Evolutionary conservation across 345 rosid species (phyloP).

Genomic region (Ceriops tagal): DNA sequence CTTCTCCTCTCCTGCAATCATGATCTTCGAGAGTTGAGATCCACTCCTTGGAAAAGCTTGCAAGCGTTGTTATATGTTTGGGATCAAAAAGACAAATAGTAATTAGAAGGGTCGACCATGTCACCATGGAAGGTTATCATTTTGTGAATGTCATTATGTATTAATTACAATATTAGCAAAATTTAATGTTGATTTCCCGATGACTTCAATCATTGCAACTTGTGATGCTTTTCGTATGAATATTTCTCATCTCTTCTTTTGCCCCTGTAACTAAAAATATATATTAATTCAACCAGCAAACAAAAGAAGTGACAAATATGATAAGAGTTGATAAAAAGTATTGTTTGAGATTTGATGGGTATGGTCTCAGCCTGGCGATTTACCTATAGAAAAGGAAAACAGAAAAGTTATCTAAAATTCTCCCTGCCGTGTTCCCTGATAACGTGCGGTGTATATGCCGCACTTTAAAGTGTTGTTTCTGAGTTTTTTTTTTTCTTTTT

Average conservation of each 20-base stretch:
- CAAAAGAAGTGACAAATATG: not conserved
- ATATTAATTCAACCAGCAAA: not conserved
- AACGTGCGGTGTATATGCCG: not conserved
- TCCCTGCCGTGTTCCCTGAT: not conserved
- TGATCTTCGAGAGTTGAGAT: not conserved
- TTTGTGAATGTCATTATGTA: constrained; percentile 5
- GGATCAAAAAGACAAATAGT: not conserved
- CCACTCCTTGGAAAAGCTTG: not conserved
- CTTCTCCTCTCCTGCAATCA: constrained; percentile 9
- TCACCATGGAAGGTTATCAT: constrained; percentile 18
- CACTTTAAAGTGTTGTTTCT: too few species aligned
- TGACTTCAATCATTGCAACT: constrained; percentile 10
- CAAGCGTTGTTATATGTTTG: not conserved
- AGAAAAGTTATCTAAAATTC: not conserved
- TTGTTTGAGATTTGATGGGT: not conserved
- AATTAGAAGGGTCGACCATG: constrained; percentile 8
- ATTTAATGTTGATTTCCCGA: not conserved
- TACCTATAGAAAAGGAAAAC: not conserved
- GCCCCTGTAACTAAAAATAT: not conserved
- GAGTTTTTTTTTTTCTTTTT: too few species aligned
- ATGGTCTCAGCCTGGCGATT: constrained; percentile 22
- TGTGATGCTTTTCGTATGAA: constrained; percentile 6
- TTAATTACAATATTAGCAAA: not conserved
- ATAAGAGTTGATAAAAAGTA: constrained; percentile 15
- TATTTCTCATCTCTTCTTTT: not conserved